Evolutionary conservation across 768 basidiomycete species (phyloP).

Genomic region (Cubamyces lactineus): DNA sequence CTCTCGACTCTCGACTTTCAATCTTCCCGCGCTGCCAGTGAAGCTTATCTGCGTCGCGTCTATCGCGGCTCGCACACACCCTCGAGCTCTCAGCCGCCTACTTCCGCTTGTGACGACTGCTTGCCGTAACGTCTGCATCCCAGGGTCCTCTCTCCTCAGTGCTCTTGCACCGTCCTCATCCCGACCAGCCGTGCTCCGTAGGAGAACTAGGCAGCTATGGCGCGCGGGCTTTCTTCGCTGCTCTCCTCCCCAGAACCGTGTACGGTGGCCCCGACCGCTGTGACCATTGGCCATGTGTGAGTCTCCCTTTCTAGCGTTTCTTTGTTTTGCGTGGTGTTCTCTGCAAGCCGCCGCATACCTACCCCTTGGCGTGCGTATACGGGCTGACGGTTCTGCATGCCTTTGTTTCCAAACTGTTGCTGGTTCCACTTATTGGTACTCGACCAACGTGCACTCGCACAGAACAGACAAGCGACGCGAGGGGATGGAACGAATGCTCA

Average conservation of each 20-base stretch:
- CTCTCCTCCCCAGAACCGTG: slow-evolving; percentile 30
- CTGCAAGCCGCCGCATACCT: background rate
- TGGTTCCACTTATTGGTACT: no score
- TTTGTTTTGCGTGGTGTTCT: background rate
- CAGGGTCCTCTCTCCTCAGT: background rate
- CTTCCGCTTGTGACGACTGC: background rate
- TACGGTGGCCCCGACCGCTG: slow-evolving; percentile 31
- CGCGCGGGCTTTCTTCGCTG: slow-evolving; percentile 29
- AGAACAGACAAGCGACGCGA: no score
- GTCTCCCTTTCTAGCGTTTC: slow-evolving; percentile 14
- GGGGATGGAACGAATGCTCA: background rate
- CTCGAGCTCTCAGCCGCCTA: background rate
- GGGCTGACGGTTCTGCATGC: no score
- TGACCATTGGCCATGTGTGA: slow-evolving; percentile 68
- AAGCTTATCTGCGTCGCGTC: no score
- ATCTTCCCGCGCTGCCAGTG: no score
- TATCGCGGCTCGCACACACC: no score
- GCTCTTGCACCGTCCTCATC: background rate
- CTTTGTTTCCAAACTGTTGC: no score
- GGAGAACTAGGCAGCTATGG: slow-evolving; percentile 20
- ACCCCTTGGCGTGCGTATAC: background rate
- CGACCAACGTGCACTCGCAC: no score
- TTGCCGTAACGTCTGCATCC: background rate
- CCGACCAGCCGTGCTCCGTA: background rate
- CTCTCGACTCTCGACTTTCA: no score